Conservation (phyloP, 345 rosid species). For the Lumnitzera racemosa region DNA sequence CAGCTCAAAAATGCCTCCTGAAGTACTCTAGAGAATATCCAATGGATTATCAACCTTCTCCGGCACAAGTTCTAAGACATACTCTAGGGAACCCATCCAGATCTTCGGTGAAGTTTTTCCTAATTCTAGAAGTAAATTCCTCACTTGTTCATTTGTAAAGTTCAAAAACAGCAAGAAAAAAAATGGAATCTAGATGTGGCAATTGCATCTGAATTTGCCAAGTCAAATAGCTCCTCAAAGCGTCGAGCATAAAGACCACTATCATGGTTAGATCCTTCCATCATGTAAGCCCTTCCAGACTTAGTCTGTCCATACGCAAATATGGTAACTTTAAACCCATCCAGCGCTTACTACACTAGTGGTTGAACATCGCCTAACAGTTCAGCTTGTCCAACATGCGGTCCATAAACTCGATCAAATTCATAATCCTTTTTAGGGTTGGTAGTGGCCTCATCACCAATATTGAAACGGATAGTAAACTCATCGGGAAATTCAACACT, state of each 20-base stretch:
- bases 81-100: slow-evolving; percentile 43
- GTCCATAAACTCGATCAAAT: slow-evolving; percentile 87
- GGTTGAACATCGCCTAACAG: slow-evolving; percentile 85
- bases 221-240: slow-evolving; percentile 84
- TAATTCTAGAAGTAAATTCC: slow-evolving; percentile 60
- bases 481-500: slow-evolving; percentile 80
- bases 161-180: slow-evolving; percentile 65
- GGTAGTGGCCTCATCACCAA: slow-evolving; percentile 56
- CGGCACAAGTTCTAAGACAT: slow-evolving; percentile 50
- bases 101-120: slow-evolving; percentile 51
- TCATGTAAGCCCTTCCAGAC: slow-evolving; percentile 93
- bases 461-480: slow-evolving; percentile 59
- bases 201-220: slow-evolving; percentile 83
- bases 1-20: slow-evolving; percentile 60
- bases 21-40: slow-evolving; percentile 58
- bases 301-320: slow-evolving; percentile 89
- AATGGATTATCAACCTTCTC: slow-evolving; percentile 67
- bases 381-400: slow-evolving; percentile 96
- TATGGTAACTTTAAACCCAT: slow-evolving; percentile 84
- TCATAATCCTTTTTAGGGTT: slow-evolving; percentile 94
- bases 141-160: slow-evolving; percentile 92
- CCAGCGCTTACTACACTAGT: slow-evolving; percentile 89
- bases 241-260: slow-evolving; percentile 92
- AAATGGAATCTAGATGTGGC: slow-evolving; percentile 63
- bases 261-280: slow-evolving; percentile 96